A percentile compares a stretch with the other conserved stretches of the same genome.
Evolutionary conservation across 257 asterid genomes (phyloP).

Genomic region (Mitragyna speciosa): DNA sequence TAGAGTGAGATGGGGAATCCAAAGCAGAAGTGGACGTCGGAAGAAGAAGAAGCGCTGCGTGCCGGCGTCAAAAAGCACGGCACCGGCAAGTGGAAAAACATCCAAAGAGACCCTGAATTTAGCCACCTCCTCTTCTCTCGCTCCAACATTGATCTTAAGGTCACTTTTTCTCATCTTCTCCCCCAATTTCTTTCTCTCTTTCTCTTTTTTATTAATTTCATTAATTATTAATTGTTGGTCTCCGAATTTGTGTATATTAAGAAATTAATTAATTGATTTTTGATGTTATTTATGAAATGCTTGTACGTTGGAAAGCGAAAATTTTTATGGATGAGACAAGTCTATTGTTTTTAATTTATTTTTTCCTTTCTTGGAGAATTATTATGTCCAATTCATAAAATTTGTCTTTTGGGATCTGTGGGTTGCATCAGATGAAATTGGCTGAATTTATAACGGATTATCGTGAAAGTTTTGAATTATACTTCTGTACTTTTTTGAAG

Average conservation of each 20-base stretch:
- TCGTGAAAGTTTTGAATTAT: neutral
- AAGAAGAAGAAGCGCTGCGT: slow-evolving; percentile 44
- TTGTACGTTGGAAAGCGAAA: neutral
- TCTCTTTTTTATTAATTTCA: neutral
- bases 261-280: neutral
- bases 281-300: neutral
- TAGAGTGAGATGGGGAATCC: slow-evolving; percentile 32
- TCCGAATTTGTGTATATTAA: neutral
- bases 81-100: slow-evolving; percentile 40
- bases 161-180: neutral
- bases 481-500: neutral
- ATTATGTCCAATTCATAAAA: neutral
- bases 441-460: neutral
- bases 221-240: too few relatives aligned
- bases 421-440: neutral
- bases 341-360: too few relatives aligned
- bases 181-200: too few relatives aligned
- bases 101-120: slow-evolving; percentile 38
- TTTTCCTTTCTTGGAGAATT: neutral
- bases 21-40: slow-evolving; percentile 44
- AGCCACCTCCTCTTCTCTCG: slow-evolving; percentile 35
- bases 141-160: slow-evolving; percentile 47
- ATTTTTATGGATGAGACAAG: neutral
- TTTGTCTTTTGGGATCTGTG: neutral
- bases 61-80: slow-evolving; percentile 42